phyloP scores from a whole-genome alignment of 345 rosid species.

The Brassica rapa region DNA sequence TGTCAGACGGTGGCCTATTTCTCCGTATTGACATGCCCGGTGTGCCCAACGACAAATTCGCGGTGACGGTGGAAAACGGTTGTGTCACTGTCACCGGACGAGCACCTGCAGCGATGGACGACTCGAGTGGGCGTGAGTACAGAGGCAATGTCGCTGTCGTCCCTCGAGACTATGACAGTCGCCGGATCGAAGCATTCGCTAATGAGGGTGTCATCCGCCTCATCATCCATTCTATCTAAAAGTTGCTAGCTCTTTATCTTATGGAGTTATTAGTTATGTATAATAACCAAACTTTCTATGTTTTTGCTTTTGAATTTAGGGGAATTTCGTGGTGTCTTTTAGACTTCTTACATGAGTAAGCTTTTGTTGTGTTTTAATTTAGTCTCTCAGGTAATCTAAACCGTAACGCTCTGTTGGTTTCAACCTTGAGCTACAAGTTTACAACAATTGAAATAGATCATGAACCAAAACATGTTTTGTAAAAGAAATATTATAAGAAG shows the following conservation, averaged over 20 bases:
- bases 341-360: too few species aligned
- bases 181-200: conserved; percentile 6
- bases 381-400: too few species aligned
- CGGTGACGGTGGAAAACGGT: background rate
- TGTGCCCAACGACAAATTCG: background rate
- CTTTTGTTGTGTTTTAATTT: too few species aligned
- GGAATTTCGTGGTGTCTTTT: too few species aligned
- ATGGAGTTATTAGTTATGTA: background rate
- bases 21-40: conserved; percentile 31
- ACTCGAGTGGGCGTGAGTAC: conserved; percentile 20
- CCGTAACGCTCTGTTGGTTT: too few species aligned
- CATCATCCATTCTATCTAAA: background rate
- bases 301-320: too few species aligned
- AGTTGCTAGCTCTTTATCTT: background rate
- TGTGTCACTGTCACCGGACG: conserved; percentile 21
- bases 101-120: conserved; percentile 1
- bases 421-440: too few species aligned
- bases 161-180: background rate
- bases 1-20: too few species aligned
- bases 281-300: background rate
- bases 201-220: conserved; percentile 33
- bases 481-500: too few species aligned
- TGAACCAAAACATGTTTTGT: too few species aligned
- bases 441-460: too few species aligned
- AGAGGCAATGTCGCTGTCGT: conserved; percentile 15